phyloP scores from a whole-genome alignment of 441 rosid species.

The Pelargonium cotyledonis region DNA sequence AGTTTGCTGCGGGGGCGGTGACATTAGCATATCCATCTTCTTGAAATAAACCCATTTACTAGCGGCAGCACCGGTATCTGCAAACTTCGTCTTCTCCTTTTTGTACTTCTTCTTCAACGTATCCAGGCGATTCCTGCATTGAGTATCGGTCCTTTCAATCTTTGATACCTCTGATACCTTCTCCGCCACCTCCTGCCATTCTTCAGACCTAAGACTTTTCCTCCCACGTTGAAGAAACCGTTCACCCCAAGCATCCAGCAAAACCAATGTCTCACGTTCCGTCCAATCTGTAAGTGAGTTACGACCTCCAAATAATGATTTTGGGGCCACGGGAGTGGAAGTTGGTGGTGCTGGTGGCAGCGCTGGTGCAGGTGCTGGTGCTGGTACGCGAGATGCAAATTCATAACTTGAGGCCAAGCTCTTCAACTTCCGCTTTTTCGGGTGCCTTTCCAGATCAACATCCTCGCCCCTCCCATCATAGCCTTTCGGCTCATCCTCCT shows the following conservation, averaged over 20 bases:
- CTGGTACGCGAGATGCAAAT: slow-evolving; percentile 61
- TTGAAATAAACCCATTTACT: slow-evolving; percentile 77
- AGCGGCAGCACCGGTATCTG: slow-evolving; percentile 21
- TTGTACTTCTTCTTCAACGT: slow-evolving; percentile 84
- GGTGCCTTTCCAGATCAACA: slow-evolving; percentile 43
- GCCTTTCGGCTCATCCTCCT: slow-evolving; percentile 26
- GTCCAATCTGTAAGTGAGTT: slow-evolving; percentile 75
- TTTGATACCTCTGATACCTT: slow-evolving; percentile 72
- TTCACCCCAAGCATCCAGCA: slow-evolving; percentile 89
- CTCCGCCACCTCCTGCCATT: slow-evolving; percentile 91
- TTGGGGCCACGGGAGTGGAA: slow-evolving; percentile 23
- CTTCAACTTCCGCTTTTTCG: slow-evolving; percentile 65
- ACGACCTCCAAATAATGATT: slow-evolving; percentile 48
- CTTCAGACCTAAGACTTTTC: slow-evolving; percentile 83
- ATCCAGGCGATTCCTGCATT: slow-evolving; percentile 79
- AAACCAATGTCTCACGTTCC: slow-evolving; percentile 71
- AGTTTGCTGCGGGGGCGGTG: slow-evolving; percentile 55
- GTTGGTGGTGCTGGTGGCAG: not conserved
- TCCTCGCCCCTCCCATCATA: slow-evolving; percentile 22
- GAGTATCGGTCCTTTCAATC: slow-evolving; percentile 66
- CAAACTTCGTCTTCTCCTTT: slow-evolving; percentile 48
- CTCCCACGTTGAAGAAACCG: slow-evolving; percentile 68
- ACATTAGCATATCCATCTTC: slow-evolving; percentile 75
- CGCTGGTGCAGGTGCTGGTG: slow-evolving; percentile 17
- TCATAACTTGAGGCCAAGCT: slow-evolving; percentile 68